Evolutionary conservation across 768 basidiomycete species (phyloP).

Genomic region (Trametes villosa): DNA sequence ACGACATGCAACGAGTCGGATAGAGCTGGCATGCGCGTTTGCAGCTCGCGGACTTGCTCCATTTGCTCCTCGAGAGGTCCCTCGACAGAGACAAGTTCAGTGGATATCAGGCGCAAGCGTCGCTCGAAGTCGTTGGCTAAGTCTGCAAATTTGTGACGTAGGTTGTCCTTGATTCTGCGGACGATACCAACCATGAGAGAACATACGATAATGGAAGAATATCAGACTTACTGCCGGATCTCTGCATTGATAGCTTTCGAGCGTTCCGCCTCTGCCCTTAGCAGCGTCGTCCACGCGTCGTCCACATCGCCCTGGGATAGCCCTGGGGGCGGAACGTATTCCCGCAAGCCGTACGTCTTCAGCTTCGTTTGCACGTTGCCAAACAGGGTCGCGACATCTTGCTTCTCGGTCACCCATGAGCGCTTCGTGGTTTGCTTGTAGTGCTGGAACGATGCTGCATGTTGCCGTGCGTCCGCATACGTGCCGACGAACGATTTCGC

Average conservation of each 20-base stretch:
- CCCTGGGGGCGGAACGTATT: conserved; percentile 81
- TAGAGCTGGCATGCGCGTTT: conserved; percentile 69
- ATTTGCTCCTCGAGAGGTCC: conserved; percentile 87
- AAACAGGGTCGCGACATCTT: conserved; percentile 85
- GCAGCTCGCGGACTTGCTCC: conserved; percentile 62
- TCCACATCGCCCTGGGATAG: conserved; percentile 77
- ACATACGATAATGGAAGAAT: neutral
- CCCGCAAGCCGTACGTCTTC: conserved; percentile 83
- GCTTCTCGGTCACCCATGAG: conserved; percentile 86
- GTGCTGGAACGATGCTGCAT: conserved; percentile 68
- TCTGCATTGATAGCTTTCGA: conserved; percentile 87
- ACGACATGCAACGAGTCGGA: conserved; percentile 59
- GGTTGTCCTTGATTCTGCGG: conserved; percentile 76
- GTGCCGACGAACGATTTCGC: conserved; percentile 68
- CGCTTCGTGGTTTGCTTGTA: conserved; percentile 90
- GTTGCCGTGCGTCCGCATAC: conserved; percentile 81
- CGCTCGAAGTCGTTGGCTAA: conserved; percentile 79
- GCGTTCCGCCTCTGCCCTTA: conserved; percentile 74
- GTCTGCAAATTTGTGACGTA: conserved; percentile 78
- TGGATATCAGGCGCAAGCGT: conserved; percentile 65
- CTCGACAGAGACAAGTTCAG: conserved; percentile 72
- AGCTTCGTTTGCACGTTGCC: conserved; percentile 95
- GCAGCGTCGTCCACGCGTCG: conserved; percentile 70
- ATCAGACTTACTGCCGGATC: conserved; percentile 73
- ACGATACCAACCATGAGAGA: neutral